Conservation (phyloP, 495 filamentous ascomycete genomes). For the Pyrenula aspistea region DNA sequence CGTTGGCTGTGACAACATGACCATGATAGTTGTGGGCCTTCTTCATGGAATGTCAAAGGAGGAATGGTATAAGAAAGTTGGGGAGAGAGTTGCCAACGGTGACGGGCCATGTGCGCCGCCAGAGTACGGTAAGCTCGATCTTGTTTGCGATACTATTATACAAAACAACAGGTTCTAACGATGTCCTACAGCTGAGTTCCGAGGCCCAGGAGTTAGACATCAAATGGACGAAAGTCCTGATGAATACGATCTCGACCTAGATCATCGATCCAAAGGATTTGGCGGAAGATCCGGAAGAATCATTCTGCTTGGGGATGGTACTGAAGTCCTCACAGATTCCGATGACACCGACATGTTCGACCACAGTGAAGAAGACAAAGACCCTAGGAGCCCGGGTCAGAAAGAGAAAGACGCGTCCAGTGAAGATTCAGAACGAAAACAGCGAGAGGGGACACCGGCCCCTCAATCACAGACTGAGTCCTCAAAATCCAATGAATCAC, state of each 20-base stretch:
- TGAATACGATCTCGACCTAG: conserved; percentile 78
- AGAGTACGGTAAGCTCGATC: conserved; percentile 88
- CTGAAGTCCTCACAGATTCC: conserved; percentile 73
- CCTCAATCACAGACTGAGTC: conserved; percentile 18
- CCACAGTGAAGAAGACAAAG: conserved; percentile 64
- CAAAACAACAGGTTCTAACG: conserved; percentile 15
- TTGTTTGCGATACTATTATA: conserved; percentile 12
- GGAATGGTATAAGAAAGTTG: conserved; percentile 95
- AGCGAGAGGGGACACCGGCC: conserved; percentile 48
- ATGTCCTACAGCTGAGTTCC: conserved; percentile 75
- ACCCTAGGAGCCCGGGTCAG: conserved; percentile 45
- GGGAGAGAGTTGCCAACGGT: conserved; percentile 85
- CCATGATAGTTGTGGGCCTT: conserved; percentile 83
- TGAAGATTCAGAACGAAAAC: conserved; percentile 24
- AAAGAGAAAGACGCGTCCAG: conserved; percentile 18
- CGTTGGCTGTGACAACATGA: conserved; percentile 99
- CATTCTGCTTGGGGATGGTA: conserved; percentile 90
- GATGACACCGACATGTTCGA: conserved; percentile 91
- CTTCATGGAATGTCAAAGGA: conserved; percentile 86
- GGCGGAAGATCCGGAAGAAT: conserved; percentile 65
- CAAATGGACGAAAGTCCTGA: conserved; percentile 87
- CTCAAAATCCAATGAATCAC: conserved; percentile 13
- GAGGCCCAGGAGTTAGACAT: conserved; percentile 80
- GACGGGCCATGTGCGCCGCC: conserved; percentile 98
- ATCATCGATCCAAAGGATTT: conserved; percentile 43